These are phyloP conservation scores for Vitis hybrid DNA, from an alignment of 177 flowering plant species.

Conservation along the genomic window DNA sequence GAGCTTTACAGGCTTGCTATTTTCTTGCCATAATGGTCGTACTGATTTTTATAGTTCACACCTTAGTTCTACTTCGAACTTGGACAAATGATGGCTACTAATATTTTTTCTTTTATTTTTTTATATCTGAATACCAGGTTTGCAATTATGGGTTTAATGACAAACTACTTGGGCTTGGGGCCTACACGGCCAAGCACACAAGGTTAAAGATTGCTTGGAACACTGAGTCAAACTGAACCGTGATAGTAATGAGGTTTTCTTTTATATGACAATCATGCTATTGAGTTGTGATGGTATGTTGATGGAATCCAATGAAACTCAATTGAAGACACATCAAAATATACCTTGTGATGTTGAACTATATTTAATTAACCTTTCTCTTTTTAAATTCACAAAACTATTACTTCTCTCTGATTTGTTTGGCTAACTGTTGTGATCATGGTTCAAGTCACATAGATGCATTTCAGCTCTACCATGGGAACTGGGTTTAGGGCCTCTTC, in stretches of 20 bases:
- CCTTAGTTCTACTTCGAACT: neutral
- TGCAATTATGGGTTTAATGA: conserved; percentile 75
- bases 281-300: neutral
- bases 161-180: conserved; percentile 63
- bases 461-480: no score
- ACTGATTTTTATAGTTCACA: no score
- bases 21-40: no score
- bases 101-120: neutral
- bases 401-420: neutral
- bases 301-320: neutral
- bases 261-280: neutral
- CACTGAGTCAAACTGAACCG: neutral
- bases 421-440: neutral
- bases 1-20: no score
- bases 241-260: neutral
- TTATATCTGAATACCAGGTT: conserved; percentile 43
- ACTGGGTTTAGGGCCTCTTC: no score
- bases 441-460: no score
- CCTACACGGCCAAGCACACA: conserved; percentile 46
- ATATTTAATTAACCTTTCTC: neutral
- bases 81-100: neutral
- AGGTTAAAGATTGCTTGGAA: conserved; percentile 16
- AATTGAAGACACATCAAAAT: neutral
- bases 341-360: neutral
- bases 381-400: neutral